Conservation (phyloP, 2,329 filamentous ascomycete species). For the Diaporthe amygdali region DNA sequence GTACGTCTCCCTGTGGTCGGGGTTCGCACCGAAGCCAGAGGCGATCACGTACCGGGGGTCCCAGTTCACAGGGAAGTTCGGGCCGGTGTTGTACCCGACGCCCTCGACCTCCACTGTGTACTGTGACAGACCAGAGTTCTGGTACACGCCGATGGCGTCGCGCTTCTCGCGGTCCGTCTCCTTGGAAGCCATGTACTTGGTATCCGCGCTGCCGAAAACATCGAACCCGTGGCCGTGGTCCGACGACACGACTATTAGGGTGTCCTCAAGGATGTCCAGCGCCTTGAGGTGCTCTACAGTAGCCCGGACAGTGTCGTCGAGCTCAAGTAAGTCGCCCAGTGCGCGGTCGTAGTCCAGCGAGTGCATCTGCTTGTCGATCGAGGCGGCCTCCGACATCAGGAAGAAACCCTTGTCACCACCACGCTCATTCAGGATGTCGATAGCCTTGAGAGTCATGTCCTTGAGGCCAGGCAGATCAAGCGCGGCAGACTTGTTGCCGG, state of each 20-base stretch:
- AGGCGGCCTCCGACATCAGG: constrained; percentile 86
- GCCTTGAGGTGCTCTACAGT: constrained; percentile 73
- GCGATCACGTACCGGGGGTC: constrained; percentile 83
- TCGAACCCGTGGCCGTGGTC: constrained; percentile 89
- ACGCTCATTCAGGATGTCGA: constrained; percentile 75
- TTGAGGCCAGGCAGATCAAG: constrained; percentile 81
- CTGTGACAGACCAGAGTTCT: constrained; percentile 75
- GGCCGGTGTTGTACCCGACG: constrained; percentile 73
- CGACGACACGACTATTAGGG: constrained; percentile 80
- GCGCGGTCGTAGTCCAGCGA: constrained; percentile 83
- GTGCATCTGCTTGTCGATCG: constrained; percentile 92
- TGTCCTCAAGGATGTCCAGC: constrained; percentile 73
- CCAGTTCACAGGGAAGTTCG: constrained; percentile 84
- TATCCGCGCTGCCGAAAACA: constrained; percentile 83
- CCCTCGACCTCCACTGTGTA: constrained; percentile 67
- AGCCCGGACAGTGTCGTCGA: constrained; percentile 82
- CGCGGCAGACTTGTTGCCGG: constrained; percentile 67
- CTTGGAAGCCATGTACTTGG: constrained; percentile 73
- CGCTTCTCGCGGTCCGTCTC: constrained; percentile 74
- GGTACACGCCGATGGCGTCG: constrained; percentile 75
- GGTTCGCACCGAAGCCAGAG: constrained; percentile 71
- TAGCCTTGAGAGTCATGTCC: constrained; percentile 88
- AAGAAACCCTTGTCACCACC: constrained; percentile 78
- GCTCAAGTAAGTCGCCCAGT: constrained; percentile 82
- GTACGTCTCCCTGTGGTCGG: constrained; percentile 80